phyloP scores from a whole-genome alignment of 1,139 yeast species.

The Eremothecium sinecaudum region DNA sequence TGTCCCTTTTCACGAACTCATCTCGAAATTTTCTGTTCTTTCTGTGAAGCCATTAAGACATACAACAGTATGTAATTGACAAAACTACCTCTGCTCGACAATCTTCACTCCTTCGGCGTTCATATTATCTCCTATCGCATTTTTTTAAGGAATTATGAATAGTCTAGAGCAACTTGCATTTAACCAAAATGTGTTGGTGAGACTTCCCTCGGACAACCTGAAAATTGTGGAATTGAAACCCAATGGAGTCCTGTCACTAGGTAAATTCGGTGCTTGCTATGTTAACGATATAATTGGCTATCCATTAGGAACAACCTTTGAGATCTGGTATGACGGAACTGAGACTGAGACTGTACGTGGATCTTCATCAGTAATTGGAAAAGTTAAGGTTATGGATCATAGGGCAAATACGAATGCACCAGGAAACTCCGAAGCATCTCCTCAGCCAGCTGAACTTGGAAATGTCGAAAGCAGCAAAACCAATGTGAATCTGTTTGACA shows the following conservation, averaged over 20 bases:
- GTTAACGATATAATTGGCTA: conserved; percentile 69
- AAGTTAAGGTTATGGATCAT: conserved; percentile 17
- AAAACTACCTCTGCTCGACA: no score
- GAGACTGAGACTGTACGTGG: conserved; percentile 17
- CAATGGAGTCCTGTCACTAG: conserved; percentile 57
- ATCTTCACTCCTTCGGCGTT: no score
- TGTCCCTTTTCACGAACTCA: no score
- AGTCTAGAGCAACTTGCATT: conserved; percentile 29
- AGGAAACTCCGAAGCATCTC: conserved; percentile 29
- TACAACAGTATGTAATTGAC: no score
- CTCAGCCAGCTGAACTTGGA: conserved; percentile 20
- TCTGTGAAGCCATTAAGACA: no score
- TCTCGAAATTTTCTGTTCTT: conserved; percentile 11
- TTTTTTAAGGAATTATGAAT: conserved; percentile 15
- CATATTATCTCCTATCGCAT: no score
- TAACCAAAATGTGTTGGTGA: conserved; percentile 44
- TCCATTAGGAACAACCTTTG: conserved; percentile 85
- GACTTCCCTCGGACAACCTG: conserved; percentile 72
- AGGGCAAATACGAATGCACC: conserved; percentile 25
- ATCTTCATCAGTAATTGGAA: conserved; percentile 24
- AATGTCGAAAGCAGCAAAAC: conserved; percentile 43
- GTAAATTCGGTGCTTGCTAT: conserved; percentile 82
- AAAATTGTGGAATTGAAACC: conserved; percentile 58
- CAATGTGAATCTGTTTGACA: conserved; percentile 62
- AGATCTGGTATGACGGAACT: conserved; percentile 48